These are phyloP conservation scores for Elymus sibiricus DNA, from an alignment of 176 grass and related monocot genomes.

Conservation along the genomic window DNA sequence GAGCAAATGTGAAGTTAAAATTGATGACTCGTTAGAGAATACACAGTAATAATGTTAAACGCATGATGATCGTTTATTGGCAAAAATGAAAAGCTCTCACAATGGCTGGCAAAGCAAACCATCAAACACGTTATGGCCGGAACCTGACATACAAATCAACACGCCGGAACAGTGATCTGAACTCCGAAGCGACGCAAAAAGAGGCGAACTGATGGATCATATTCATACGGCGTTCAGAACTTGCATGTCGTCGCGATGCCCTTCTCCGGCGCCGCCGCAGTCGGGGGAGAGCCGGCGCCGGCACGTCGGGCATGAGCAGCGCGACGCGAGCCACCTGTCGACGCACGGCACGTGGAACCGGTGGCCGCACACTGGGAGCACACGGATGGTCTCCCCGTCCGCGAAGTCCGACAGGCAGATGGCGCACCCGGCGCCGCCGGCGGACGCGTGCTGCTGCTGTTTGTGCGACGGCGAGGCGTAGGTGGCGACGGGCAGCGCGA, in stretches of 20 bases:
- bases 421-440: slow-evolving; percentile 34
- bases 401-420: slow-evolving; percentile 73
- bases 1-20: too few species aligned
- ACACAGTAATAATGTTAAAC: background rate
- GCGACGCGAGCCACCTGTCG: slow-evolving; percentile 56
- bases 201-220: background rate
- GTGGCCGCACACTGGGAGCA: slow-evolving; percentile 59
- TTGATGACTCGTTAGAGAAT: background rate
- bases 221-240: slow-evolving; percentile 8
- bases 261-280: background rate
- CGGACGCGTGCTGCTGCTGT: background rate
- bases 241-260: background rate
- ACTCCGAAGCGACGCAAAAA: background rate
- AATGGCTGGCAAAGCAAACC: background rate
- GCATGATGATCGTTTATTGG: background rate
- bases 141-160: background rate
- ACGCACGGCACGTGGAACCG: slow-evolving; percentile 67
- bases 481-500: slow-evolving; percentile 39
- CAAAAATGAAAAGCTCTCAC: background rate
- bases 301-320: slow-evolving; percentile 68
- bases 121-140: slow-evolving; percentile 1
- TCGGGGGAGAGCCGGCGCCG: slow-evolving; percentile 31
- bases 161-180: background rate
- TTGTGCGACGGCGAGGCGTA: background rate
- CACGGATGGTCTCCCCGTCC: slow-evolving; percentile 48